A percentile compares a stretch with the other conserved stretches of the same genome.
phyloP scores from a whole-genome alignment of 371 early-diverging fungal species.

The Rhizopus delemar region DNA sequence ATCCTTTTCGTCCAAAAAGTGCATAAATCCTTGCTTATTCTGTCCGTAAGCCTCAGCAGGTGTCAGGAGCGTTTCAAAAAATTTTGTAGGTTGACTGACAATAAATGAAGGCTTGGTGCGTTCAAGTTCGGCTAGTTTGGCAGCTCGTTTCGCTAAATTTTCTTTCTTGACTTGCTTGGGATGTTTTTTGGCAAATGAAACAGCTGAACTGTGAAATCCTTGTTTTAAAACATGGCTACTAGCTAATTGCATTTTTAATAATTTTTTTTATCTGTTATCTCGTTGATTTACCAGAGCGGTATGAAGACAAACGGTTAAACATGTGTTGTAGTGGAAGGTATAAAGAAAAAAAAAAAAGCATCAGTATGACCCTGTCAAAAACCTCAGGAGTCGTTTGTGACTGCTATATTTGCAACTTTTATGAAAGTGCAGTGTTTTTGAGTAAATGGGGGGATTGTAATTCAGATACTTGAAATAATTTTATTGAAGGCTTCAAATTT shows the following conservation, averaged over 20 bases:
- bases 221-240: constrained; percentile 19
- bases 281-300: constrained; percentile 1
- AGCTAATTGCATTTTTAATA: neutral
- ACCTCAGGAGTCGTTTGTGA: neutral
- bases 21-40: constrained; percentile 41
- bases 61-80: constrained; percentile 46
- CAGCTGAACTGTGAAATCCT: constrained; percentile 44
- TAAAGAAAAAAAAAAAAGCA: neutral
- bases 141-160: constrained; percentile 49
- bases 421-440: too few relatives aligned
- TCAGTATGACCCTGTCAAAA: constrained; percentile 6
- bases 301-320: neutral
- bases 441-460: too few relatives aligned
- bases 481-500: too few relatives aligned
- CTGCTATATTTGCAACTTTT: neutral
- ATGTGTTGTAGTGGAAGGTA: neutral
- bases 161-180: constrained; percentile 57
- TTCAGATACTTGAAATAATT: too few relatives aligned
- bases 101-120: constrained; percentile 49
- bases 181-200: constrained; percentile 45
- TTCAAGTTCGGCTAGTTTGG: constrained; percentile 43
- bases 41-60: constrained; percentile 42
- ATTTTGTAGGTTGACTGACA: constrained; percentile 39
- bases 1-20: constrained; percentile 56
- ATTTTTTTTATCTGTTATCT: neutral